Conservation (phyloP, 768 basidiomycete genomes). For the Crepidotus variabilis region DNA sequence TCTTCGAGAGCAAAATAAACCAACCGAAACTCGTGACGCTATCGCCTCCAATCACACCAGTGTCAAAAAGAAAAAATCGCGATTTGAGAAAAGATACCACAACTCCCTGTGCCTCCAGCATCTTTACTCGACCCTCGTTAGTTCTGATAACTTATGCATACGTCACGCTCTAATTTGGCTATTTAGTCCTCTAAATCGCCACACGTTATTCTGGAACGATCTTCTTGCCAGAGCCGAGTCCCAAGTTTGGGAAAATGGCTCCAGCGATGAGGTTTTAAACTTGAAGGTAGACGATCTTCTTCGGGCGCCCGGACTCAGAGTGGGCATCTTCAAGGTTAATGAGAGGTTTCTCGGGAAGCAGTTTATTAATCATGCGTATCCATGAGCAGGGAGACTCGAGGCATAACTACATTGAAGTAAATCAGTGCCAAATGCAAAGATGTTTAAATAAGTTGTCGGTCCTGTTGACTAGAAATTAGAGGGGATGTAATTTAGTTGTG, state of each 20-base stretch:
- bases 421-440: too few relatives aligned
- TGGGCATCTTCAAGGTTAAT: conserved; percentile 20
- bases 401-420: too few relatives aligned
- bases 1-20: conserved; percentile 5
- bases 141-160: not conserved
- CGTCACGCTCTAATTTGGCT: not conserved
- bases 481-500: too few relatives aligned
- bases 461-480: too few relatives aligned
- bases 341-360: conserved; percentile 22
- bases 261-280: conserved; percentile 1
- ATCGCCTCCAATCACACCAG: not conserved
- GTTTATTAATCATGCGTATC: conserved; percentile 18
- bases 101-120: not conserved
- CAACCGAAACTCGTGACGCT: not conserved
- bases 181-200: conserved; percentile 8
- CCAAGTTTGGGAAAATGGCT: conserved; percentile 3
- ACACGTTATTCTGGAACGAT: conserved; percentile 20
- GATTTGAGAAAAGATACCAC: not conserved
- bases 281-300: conserved; percentile 19
- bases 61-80: not conserved
- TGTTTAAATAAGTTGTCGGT: too few relatives aligned
- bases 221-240: conserved; percentile 13
- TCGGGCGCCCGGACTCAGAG: conserved; percentile 16
- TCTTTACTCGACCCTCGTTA: not conserved
- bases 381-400: not conserved